phyloP scores from a whole-genome alignment of 805 yeast species.

The Saccharomyces eubayanus region DNA sequence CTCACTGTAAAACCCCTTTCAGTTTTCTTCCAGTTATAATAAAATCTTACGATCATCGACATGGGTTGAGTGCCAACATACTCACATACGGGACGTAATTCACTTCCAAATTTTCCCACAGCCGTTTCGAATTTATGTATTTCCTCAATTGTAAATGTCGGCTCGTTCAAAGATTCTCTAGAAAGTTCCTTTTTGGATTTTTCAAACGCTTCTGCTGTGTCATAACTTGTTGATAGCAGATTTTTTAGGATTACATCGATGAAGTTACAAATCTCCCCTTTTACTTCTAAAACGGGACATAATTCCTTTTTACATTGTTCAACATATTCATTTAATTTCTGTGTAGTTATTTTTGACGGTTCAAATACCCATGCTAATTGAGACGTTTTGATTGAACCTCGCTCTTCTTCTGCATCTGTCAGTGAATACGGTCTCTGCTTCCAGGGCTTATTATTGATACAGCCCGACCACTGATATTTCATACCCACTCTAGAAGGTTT shows the following conservation, averaged over 20 bases:
- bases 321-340: conserved; percentile 46
- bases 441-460: conserved; percentile 9
- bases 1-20: conserved; percentile 64
- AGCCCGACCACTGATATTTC: conserved; percentile 27
- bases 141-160: conserved; percentile 62
- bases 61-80: conserved; percentile 66
- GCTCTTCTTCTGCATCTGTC: conserved; percentile 34
- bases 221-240: conserved; percentile 44
- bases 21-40: conserved; percentile 89
- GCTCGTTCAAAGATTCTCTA: conserved; percentile 59
- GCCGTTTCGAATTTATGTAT: conserved; percentile 63
- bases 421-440: conserved; percentile 6
- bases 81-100: conserved; percentile 62
- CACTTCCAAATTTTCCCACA: conserved; percentile 65
- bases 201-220: conserved; percentile 41
- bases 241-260: conserved; percentile 61
- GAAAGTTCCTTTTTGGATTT: conserved; percentile 41
- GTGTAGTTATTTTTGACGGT: conserved; percentile 15
- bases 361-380: conserved; percentile 59
- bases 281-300: conserved; percentile 48
- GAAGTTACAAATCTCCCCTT: conserved; percentile 70
- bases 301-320: conserved; percentile 41
- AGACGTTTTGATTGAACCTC: conserved; percentile 67
- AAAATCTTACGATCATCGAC: conserved; percentile 76
- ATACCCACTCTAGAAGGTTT: conserved; percentile 20